These are phyloP conservation scores for Raffaelea arxii DNA, from an alignment of 2,329 filamentous ascomycete species.

Conservation along the genomic window DNA sequence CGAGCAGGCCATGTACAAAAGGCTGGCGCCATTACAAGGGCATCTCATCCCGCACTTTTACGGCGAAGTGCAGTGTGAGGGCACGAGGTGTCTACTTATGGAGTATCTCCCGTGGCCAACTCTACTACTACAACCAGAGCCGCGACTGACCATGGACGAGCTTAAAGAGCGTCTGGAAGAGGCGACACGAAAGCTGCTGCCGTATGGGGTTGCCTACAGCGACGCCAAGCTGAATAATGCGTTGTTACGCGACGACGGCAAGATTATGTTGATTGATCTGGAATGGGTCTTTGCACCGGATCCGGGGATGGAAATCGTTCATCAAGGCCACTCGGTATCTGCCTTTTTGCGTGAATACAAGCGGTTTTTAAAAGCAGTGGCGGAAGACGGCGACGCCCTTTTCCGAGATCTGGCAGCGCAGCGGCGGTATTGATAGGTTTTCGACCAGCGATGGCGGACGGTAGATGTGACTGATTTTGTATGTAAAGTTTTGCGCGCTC, in stretches of 20 bases:
- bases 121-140: not conserved
- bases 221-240: not conserved
- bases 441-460: no score
- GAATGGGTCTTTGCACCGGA: not conserved
- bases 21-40: not conserved
- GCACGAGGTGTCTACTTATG: not conserved
- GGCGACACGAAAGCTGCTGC: not conserved
- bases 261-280: conserved; percentile 1
- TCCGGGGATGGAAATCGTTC: not conserved
- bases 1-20: conserved; percentile 1
- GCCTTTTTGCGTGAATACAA: no score
- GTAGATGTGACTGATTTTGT: no score
- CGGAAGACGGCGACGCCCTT: no score
- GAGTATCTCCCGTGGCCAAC: not conserved
- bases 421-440: no score
- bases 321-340: no score
- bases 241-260: not conserved
- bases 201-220: not conserved
- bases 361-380: no score
- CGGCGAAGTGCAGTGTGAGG: conserved; percentile 6
- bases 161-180: not conserved
- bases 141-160: not conserved
- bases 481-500: no score
- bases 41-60: conserved; percentile 2
- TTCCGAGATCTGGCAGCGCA: no score